Evolutionary conservation across 2,329 filamentous ascomycete genomes (phyloP), one percentile per base, ranked within the genome.

Genomic region (Mariannaea sp.): DNA sequence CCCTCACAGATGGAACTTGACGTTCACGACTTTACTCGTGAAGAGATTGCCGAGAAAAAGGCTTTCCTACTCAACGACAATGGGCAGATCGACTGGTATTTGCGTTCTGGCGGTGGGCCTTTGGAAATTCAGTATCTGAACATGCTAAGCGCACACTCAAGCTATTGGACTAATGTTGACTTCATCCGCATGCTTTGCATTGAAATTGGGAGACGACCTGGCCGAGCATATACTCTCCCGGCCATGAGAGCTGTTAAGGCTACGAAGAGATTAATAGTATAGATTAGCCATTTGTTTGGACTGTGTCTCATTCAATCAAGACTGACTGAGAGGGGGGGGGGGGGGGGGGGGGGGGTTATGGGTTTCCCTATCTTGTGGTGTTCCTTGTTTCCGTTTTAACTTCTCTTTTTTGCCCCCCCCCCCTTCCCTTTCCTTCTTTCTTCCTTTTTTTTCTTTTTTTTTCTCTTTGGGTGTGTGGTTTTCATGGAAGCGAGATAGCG

Each of bases 91-190:
- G 94, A 99, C 70, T 99, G 85, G 72, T 95, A 88, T 65, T 76
- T 99, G 42, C 85, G 85, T 42, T 92, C 90, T 7, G 89, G 91
- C 0, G 88, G 90, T 2, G 94, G 94, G 0, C 88, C 92, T 4
- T 77, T 99, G 29, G 94, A 96, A 72, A 92, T 97, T 19, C 92
- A 97, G 73, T 99, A 99, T 69, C 74, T 97, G 29, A 97, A 96
- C 62, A 99, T 99, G 94, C 75, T 99, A 49, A 90, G 91, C 52
- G 94, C 94, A 7, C 94, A 99, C 72, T 92, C 90, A 50, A 93
- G 89, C 69, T 99, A 99, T 71, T 99, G 94, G 94, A 81, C 85
- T 2, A 86, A 89, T 64, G 83, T 79, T 22, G 94, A 97, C 69
- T 92, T 99, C 70, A 86, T 96, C n/a, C 79, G 92, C 38, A 87